phyloP scores from a whole-genome alignment of 305 asterid genomes.

The Fraxinus sp. region DNA sequence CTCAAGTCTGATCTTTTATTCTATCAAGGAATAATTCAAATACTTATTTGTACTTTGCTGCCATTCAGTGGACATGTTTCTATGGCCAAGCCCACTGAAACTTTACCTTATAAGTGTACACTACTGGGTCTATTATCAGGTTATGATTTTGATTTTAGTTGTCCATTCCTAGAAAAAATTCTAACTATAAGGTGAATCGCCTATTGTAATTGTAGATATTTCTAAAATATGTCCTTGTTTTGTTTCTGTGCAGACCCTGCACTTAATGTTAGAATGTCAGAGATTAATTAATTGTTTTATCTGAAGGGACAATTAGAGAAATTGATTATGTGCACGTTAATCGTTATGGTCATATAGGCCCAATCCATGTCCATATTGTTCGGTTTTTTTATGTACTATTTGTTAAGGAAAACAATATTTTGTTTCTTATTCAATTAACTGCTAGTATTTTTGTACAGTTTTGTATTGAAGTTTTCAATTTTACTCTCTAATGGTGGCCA shows the following conservation, averaged over 20 bases:
- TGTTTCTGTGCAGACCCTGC: neutral
- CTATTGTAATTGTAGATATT: neutral
- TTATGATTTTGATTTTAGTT: neutral
- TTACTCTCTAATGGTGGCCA: conserved; percentile 1
- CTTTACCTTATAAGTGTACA: neutral
- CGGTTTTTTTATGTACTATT: neutral
- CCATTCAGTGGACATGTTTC: neutral
- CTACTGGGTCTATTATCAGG: neutral
- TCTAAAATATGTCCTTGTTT: neutral
- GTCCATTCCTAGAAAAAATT: neutral
- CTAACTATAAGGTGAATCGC: neutral
- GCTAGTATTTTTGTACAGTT: neutral
- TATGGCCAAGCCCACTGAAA: neutral
- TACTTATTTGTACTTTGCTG: neutral
- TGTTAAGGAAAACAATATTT: conserved; percentile 3
- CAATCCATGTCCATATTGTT: neutral
- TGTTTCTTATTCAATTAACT: neutral
- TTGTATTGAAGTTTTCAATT: neutral
- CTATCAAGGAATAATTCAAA: neutral
- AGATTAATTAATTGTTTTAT: neutral
- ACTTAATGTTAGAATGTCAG: neutral
- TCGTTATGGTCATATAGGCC: neutral
- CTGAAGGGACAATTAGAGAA: neutral
- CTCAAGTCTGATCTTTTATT: neutral
- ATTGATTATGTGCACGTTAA: neutral